Evolutionary conservation across 208 protist species (phyloP), one percentile per base, ranked within the genome.

Genomic region (Acanthamoeba healyi): DNA sequence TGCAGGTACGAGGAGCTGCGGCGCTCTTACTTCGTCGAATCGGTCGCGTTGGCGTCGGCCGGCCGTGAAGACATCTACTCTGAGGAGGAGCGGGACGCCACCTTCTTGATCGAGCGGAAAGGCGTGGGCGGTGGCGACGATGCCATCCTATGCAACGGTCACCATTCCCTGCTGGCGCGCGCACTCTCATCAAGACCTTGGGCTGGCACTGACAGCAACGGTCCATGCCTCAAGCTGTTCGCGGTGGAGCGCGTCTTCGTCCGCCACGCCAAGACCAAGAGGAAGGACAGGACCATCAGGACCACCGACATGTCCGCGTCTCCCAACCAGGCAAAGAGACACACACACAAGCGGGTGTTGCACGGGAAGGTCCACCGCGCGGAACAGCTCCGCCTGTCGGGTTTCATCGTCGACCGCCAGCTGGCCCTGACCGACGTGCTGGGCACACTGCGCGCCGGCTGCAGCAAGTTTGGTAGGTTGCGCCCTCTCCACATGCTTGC

Each of bases 1-100:
- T 51, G 32, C 38, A 87, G 77, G 12, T 87, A 61, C 46, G 46
- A 51, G 26, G 77, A 87, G 46, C 40, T 87, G 14, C 77, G n/a
- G 2, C 29, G 10, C 63, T 24, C 63, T 2, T 24, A n/a, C 29
- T 58, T 61, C 32, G 77, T 51, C 29, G n/a, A 40, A 26, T 38
- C 77, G 0, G 24, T 44, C 29, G 77, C 22, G 5, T 34, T 26
- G 7, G 19, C 34, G n/a, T 34, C 44, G 77, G 7, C 32, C 44
- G 77, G n/a, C 6, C 44, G 77, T 26, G 46, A 81, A 15, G n/a
- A 81, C 17, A 49, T 87, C n/a, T 87, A 61, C 14, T 58, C 77
- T 7, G 77, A 87, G 32, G 77, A 87, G 44, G 44, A 87, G 32
- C 22, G 46, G 5, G 77, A 87, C 15, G 40, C 24, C 26, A 87